Conservation (phyloP, 2,329 filamentous ascomycete genomes). For the Fusarium sacchari region DNA sequence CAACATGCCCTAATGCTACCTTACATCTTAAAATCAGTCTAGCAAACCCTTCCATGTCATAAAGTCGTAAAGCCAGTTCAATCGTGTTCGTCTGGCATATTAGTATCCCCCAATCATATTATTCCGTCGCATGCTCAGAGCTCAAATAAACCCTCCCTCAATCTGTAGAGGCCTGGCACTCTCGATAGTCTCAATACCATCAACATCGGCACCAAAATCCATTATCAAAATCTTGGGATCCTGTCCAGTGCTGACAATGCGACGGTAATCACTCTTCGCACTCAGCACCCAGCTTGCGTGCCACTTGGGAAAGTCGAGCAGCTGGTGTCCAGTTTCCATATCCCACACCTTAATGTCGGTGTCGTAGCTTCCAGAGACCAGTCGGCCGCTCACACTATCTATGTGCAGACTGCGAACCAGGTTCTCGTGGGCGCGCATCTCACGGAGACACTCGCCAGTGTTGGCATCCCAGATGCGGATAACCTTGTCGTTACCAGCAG, state of each 20-base stretch:
- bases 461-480: slow-evolving; percentile 97
- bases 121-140: neutral
- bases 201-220: slow-evolving; percentile 80
- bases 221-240: slow-evolving; percentile 92
- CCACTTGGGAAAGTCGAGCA: slow-evolving; percentile 92
- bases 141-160: slow-evolving; percentile 43
- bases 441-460: slow-evolving; percentile 83
- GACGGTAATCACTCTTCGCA: slow-evolving; percentile 93
- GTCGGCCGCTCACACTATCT: slow-evolving; percentile 84
- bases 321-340: slow-evolving; percentile 79
- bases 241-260: slow-evolving; percentile 94
- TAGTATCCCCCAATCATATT: slow-evolving; percentile 1
- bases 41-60: slow-evolving; percentile 36
- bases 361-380: slow-evolving; percentile 94
- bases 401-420: slow-evolving; percentile 92
- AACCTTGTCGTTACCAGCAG: slow-evolving; percentile 92
- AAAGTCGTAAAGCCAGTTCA: slow-evolving; percentile 35
- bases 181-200: slow-evolving; percentile 68
- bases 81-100: slow-evolving; percentile 8
- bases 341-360: slow-evolving; percentile 96
- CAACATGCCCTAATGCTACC: slow-evolving; percentile 32
- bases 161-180: slow-evolving; percentile 45
- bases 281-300: slow-evolving; percentile 96
- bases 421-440: slow-evolving; percentile 83
- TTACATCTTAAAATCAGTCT: slow-evolving; percentile 22